These are phyloP conservation scores for Cryptosporidium ryanae DNA, from an alignment of 169 alveolate species.

Conservation along the genomic window DNA sequence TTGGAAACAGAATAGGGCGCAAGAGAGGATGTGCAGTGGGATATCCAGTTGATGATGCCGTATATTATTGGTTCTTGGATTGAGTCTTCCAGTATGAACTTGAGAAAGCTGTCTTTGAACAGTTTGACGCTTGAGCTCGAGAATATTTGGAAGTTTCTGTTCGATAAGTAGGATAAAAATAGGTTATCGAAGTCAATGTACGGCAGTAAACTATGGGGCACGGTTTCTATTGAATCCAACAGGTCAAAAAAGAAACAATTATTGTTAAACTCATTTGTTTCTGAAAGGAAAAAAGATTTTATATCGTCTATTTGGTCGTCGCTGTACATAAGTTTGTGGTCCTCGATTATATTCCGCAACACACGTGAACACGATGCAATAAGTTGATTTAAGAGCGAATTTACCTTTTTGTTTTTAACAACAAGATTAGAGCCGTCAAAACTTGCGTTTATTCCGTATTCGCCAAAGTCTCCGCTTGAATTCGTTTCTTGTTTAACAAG, in stretches of 20 bases:
- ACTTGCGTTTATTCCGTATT: background rate
- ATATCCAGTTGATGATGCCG: conserved; percentile 56
- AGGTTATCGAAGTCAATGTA: conserved; percentile 55
- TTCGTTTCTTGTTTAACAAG: background rate
- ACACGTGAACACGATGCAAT: background rate
- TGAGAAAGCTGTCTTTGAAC: conserved; percentile 15
- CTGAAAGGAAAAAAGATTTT: conserved; percentile 23
- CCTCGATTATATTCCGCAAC: conserved; percentile 9
- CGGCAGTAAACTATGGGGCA: conserved; percentile 39
- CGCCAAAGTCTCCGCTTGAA: too few relatives aligned
- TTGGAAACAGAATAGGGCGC: background rate
- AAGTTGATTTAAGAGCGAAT: background rate
- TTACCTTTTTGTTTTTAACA: background rate
- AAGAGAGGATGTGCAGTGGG: conserved; percentile 19
- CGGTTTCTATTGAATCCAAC: conserved; percentile 29
- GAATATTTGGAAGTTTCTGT: conserved; percentile 48
- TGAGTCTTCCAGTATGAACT: conserved; percentile 15
- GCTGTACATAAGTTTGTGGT: conserved; percentile 15
- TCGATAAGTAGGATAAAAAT: conserved; percentile 24
- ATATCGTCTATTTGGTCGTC: conserved; percentile 10
- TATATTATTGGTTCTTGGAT: conserved; percentile 12
- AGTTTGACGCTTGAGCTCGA: conserved; percentile 7
- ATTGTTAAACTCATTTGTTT: conserved; percentile 18
- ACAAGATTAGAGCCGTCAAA: background rate
- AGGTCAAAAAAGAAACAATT: conserved; percentile 43